These are phyloP conservation scores for Phytopythium sindhum DNA, from an alignment of 352 stramenopile species.

Conservation along the genomic window DNA sequence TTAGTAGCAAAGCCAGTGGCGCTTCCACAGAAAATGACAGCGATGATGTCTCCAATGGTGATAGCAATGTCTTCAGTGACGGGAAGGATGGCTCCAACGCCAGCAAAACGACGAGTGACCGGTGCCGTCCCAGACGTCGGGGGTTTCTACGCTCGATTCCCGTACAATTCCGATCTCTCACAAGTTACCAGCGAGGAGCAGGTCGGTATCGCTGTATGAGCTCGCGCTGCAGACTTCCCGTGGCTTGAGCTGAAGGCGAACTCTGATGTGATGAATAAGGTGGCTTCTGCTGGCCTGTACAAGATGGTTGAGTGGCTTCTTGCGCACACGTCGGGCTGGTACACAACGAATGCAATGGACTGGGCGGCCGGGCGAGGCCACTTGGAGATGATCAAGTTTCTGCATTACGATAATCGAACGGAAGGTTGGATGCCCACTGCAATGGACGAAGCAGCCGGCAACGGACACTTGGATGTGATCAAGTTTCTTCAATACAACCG, in stretches of 20 bases:
- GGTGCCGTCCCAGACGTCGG: too few relatives aligned
- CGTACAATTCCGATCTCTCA: background rate
- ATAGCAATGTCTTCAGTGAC: too few relatives aligned
- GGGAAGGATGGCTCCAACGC: too few relatives aligned
- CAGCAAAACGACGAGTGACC: too few relatives aligned
- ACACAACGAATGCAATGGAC: background rate
- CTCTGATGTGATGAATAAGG: background rate
- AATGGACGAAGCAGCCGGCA: too few relatives aligned
- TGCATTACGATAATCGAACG: background rate
- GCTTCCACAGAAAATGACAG: too few relatives aligned
- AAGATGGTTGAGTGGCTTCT: background rate
- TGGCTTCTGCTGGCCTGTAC: background rate
- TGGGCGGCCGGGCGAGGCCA: background rate
- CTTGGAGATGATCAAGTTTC: background rate
- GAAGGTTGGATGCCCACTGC: background rate
- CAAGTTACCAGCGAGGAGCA: background rate
- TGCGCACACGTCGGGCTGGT: background rate
- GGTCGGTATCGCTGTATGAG: background rate
- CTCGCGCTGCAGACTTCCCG: background rate
- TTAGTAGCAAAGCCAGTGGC: too few relatives aligned
- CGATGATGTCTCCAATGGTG: too few relatives aligned
- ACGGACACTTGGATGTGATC: too few relatives aligned
- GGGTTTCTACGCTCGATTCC: background rate
- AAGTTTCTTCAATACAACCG: too few relatives aligned
- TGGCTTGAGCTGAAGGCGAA: background rate